Conservation (phyloP, 2,329 filamentous ascomycete genomes). For the Neonectria coccinea region DNA sequence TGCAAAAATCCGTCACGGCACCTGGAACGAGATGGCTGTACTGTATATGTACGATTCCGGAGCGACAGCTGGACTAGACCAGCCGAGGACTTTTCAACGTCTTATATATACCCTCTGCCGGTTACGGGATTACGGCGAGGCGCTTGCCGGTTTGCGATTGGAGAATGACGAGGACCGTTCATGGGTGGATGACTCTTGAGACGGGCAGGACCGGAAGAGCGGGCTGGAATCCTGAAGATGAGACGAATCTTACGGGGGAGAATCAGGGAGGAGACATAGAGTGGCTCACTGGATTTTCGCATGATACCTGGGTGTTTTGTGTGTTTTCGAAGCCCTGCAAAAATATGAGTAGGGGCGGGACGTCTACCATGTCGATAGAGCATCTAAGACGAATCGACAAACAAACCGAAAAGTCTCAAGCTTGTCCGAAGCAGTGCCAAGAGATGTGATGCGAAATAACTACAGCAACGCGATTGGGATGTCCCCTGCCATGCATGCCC, state of each 20-base stretch:
- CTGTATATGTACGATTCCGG: slow-evolving; percentile 15
- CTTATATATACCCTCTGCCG: slow-evolving; percentile 10
- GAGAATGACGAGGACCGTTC: neutral
- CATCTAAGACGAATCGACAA: slow-evolving; percentile 9
- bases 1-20: slow-evolving; percentile 1
- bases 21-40: neutral
- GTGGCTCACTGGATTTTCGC: slow-evolving; percentile 13
- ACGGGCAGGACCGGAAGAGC: neutral
- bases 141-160: slow-evolving; percentile 2
- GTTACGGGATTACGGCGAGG: slow-evolving; percentile 12
- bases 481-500: neutral
- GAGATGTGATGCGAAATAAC: neutral
- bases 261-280: slow-evolving; percentile 4
- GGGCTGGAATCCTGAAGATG: neutral
- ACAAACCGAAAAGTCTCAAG: neutral
- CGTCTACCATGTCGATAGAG: slow-evolving; percentile 23
- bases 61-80: slow-evolving; percentile 12
- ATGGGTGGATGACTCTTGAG: neutral
- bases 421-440: neutral
- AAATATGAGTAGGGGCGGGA: slow-evolving; percentile 12
- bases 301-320: slow-evolving; percentile 25
- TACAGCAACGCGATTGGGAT: slow-evolving; percentile 6
- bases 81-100: slow-evolving; percentile 5
- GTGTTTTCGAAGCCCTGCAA: slow-evolving; percentile 17
- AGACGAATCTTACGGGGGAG: neutral